Base-by-base conservation (phyloP, 352 stramenopile genomes). In the Globisporangium spiculum region DNA sequence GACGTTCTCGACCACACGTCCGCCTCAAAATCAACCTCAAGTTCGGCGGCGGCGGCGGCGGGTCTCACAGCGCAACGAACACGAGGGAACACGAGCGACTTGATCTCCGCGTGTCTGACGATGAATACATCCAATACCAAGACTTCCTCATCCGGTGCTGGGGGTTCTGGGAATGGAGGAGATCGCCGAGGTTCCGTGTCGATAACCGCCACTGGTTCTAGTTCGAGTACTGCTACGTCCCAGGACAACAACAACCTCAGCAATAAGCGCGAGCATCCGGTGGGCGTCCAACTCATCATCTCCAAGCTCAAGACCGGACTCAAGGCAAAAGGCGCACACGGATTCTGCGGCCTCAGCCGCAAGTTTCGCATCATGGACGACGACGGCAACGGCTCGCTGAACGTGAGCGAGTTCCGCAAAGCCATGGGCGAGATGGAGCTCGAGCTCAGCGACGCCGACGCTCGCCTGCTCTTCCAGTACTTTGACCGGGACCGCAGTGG, bases 401-500 rank as follows among this genome's bases (percentile, higher is more conserved):
- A 85, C 70, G 63, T 94, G 22, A 56, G 65, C 57, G 91, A 97
- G 66, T 96, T 97, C 65, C 81, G 87, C 26, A 79, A 82, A 59
- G 83, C 79, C 18, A 76, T 94, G 52, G 65, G 63, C 22, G 84
- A 88, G 14, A 83, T 81, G 26, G 72, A 81, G 20, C 68, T 96
- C 50, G 74, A 85, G 7, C 73, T 88, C 12, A 80, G 62, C 1
- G 84, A 92, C 58, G 74, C 72, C 7, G 84, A 94, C 46, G 60
- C 86, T 32, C 83, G 86, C 14, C 61, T 93, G 18, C 73, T 95
- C 6, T 95, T 97, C 67, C 74, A 91, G 60, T 90, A 85, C 61
- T 92, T 97, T 58, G 92, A 98, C 70, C 75, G 70, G 30, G 87
- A 97, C 68, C 69, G 80, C 24, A 91, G 84, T 59, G 91, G 91